These are phyloP conservation scores for Omphalotus olearius DNA, from an alignment of 1,284 basidiomycete genomes.

Conservation along the genomic window DNA sequence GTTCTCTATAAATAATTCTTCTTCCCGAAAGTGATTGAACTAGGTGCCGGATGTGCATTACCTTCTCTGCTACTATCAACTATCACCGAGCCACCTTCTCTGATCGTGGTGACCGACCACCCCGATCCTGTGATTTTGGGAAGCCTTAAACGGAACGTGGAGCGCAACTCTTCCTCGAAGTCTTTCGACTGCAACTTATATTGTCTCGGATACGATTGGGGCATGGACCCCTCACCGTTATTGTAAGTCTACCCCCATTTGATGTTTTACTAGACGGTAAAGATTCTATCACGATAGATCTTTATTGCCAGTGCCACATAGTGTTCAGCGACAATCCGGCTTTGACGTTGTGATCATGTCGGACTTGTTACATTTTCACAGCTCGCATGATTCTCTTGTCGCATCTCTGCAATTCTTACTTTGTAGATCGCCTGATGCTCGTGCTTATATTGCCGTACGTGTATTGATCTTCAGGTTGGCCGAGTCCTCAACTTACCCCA, in stretches of 20 bases:
- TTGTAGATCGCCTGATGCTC: slow-evolving; percentile 32
- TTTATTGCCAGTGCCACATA: slow-evolving; percentile 13
- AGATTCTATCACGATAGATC: slow-evolving; percentile 1
- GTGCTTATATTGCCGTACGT: slow-evolving; percentile 52
- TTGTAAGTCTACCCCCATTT: slow-evolving; percentile 37
- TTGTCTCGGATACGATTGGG: slow-evolving; percentile 61
- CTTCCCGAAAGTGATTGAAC: slow-evolving; percentile 49
- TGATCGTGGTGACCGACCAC: slow-evolving; percentile 63
- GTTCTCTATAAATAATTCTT: background rate
- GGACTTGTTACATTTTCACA: slow-evolving; percentile 64
- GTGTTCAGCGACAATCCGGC: slow-evolving; percentile 25
- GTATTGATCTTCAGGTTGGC: background rate
- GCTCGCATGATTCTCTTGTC: slow-evolving; percentile 55
- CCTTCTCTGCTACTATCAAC: slow-evolving; percentile 58
- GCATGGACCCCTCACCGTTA: slow-evolving; percentile 38
- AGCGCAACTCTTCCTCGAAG: slow-evolving; percentile 38
- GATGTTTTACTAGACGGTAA: background rate
- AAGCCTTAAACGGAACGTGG: slow-evolving; percentile 51
- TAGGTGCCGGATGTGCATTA: slow-evolving; percentile 62
- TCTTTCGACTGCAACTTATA: slow-evolving; percentile 36
- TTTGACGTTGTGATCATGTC: slow-evolving; percentile 64
- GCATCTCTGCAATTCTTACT: slow-evolving; percentile 47
- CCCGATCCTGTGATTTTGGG: slow-evolving; percentile 56
- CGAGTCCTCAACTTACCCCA: background rate
- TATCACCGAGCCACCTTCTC: slow-evolving; percentile 36